phyloP scores from a whole-genome alignment of 73 alveolate species.

The Tetrahymena malaccensis region DNA sequence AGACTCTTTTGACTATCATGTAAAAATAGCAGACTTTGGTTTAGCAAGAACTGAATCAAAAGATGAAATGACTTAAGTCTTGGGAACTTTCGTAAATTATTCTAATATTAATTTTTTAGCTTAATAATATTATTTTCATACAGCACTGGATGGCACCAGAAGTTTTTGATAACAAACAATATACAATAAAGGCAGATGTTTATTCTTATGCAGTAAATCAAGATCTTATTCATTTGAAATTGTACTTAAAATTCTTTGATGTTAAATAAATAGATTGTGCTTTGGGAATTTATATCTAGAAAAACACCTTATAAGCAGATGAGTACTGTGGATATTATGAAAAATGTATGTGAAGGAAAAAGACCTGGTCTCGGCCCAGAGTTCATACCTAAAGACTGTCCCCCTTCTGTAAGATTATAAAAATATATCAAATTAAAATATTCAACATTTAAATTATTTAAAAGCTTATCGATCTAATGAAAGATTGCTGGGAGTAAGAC shows the following conservation, averaged over 20 bases:
- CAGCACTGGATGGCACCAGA: conserved; percentile 99
- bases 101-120: not conserved
- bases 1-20: conserved; percentile 56
- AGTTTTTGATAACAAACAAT: conserved; percentile 69
- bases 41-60: conserved; percentile 65
- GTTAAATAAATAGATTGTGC: not conserved
- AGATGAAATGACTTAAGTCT: conserved; percentile 63
- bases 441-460: not conserved
- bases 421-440: not conserved
- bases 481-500: not conserved
- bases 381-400: not conserved
- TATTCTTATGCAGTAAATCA: conserved; percentile 81
- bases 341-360: not conserved
- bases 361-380: not conserved
- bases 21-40: conserved; percentile 94
- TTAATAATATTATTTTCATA: conserved; percentile 35
- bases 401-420: not conserved
- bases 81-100: conserved; percentile 45
- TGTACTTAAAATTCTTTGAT: not conserved
- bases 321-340: not conserved
- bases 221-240: not conserved
- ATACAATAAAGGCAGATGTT: conserved; percentile 92
- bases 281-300: not conserved
- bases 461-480: not conserved
- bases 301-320: not conserved